Evolutionary conservation across 306 rosid species (phyloP), one percentile per base, ranked within the genome.

Genomic region (Cucumis sativus): DNA sequence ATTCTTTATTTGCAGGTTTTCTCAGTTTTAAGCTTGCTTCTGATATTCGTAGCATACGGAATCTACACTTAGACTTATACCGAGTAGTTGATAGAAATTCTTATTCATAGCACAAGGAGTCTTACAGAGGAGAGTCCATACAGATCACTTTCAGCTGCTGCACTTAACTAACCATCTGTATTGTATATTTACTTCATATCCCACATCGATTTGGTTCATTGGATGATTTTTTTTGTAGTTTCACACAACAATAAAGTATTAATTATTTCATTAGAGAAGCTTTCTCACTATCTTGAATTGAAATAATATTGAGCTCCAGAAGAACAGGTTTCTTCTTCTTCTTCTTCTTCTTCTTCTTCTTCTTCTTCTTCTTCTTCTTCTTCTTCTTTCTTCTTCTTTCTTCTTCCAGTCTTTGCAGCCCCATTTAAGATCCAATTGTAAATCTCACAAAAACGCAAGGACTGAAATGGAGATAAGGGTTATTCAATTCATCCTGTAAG

Each of bases 1-100:
- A 69, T 79, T 28, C 35, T 60, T n/a, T 68, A 37, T 75, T 55
- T 82, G 86, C 92, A 91, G 98, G 89, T 16, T 41, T 40, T 86
- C 77, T 79, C 86, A 7, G 74, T 82, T 77, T 79, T 83, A 78
- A 81, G 78, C 55, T 80, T 83, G 70, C 28, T 88, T 68, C 69
- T 80, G 41, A 79, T 81, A 49, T 72, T 83, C 55, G 15, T 81
- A 9, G 71, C 83, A 33, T 66, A 37, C 80, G 79, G 85, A 9
- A 65, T 83, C 40, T 76, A 72, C 72, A 75, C 60, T 73, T 80
- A 41, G 55, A 74, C 21, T 39, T 56, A 75, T 37, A 18, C 56
- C 66, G 68, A 77, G 39, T 45, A 68, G 58, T 54, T 76, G 15
- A 78, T 16, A 77, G 63, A 75, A 75, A 74, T 83, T 81, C 81